Evolutionary conservation across 306 rosid species (phyloP).

Genomic region (Malus fusca): DNA sequence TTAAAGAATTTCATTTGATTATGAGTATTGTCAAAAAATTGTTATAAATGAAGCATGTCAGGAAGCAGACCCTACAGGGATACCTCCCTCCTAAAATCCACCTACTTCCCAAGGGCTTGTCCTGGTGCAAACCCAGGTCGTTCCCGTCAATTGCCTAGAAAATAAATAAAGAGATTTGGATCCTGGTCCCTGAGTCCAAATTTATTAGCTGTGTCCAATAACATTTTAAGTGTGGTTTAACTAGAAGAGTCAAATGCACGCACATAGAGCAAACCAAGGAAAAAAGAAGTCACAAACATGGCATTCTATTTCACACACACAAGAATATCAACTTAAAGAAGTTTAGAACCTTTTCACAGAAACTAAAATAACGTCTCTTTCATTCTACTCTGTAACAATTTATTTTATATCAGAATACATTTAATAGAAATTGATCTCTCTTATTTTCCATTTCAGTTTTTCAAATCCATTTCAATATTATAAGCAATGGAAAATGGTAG

Average conservation of each 20-base stretch:
- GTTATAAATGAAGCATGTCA: neutral
- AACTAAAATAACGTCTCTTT: neutral
- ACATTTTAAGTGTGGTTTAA: neutral
- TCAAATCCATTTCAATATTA: neutral
- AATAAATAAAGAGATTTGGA: neutral
- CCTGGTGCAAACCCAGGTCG: neutral
- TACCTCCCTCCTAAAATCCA: neutral
- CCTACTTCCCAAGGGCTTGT: neutral
- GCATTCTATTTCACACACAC: neutral
- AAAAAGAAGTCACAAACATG: neutral
- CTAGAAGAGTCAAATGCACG: neutral
- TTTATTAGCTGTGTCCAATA: neutral
- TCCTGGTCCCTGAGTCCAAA: neutral
- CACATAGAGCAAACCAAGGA: neutral
- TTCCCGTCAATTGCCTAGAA: neutral
- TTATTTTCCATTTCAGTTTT: neutral
- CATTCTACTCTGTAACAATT: neutral
- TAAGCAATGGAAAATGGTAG: neutral
- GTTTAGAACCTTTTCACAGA: neutral
- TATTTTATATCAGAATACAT: neutral
- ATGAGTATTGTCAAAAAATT: neutral
- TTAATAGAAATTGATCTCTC: neutral
- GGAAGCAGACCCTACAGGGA: neutral
- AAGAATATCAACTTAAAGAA: neutral
- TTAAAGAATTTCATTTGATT: neutral